Base-by-base conservation (phyloP, 805 yeast genomes). In the Candida broadrunensis region DNA sequence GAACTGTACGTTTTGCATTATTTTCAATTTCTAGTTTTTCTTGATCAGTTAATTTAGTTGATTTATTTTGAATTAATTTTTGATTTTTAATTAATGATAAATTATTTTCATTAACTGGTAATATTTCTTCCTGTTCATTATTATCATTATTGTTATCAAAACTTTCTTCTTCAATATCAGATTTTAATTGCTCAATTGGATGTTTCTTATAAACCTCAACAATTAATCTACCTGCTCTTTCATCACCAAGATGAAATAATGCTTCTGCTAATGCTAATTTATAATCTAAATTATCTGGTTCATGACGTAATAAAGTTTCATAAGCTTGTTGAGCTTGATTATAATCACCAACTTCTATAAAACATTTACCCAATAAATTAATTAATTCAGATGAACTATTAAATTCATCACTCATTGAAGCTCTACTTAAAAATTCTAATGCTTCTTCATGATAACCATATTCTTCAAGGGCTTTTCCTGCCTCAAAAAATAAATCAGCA, bases 211-310 rank as follows among this genome's bases (percentile, higher is more conserved):
- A 62, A 0, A 83, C 85, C 45, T 81, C 84, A 16, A 66, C 66
- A 39, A 83, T 63, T 17, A 85, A 59, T 17, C 59, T 52, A 18
- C 75, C 72, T 9, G 88, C 82, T n/a, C 71, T 71, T 9, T 75
- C 81, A 20, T 82, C 81, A 13, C 81, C 84, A 12, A 81, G 58
- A 52, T 81, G 80, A 48, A 83, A 87, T 44, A 81, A 77, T 1
- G 88, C 79, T 62, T 93, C 98, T 0, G 93, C 95, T 19, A 93
- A 67, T 0, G 86, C 83, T 21, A 90, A 72, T 51, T 85, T 80
- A 9, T 83, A 77, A 45, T 89, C 96, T 24, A 85, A 63, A 50
- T 88, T 81, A 8, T 72, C 71, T 0, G 88, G 85, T 8, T 80
- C 81, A 29, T 61, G 58, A n/a, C 65, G 66, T 16, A 84, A 57